Conservation (phyloP, 805 yeast genomes). For the Kazachstania viticola region DNA sequence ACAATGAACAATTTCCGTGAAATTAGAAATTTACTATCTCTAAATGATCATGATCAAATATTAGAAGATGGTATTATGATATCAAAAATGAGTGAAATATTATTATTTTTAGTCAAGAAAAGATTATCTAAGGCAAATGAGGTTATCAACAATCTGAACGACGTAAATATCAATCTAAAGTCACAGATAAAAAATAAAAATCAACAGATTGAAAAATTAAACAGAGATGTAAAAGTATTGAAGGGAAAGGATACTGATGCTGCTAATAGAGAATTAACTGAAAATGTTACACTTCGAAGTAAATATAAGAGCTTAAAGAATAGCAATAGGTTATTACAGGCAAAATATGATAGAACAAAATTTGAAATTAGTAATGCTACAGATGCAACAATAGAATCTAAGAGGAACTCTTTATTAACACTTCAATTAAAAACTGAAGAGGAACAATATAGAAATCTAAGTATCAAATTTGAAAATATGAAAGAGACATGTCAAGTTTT, state of each 20-base stretch:
- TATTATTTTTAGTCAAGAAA: background rate
- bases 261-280: too few species aligned
- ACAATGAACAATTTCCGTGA: constrained; percentile 3
- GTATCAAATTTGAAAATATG: background rate
- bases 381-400: background rate
- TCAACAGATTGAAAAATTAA: background rate
- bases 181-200: constrained; percentile 1
- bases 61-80: constrained; percentile 1
- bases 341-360: background rate
- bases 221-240: background rate
- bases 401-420: background rate
- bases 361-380: background rate
- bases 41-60: background rate
- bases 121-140: background rate
- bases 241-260: too few species aligned
- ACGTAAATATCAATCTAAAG: background rate
- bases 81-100: constrained; percentile 2
- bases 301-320: background rate
- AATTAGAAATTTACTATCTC: constrained; percentile 1
- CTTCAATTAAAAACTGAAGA: background rate
- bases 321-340: background rate
- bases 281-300: background rate
- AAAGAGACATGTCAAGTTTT: background rate
- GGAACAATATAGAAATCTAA: constrained; percentile 1
- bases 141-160: background rate